Percentiles rank a stretch among this genome's conserved stretches.
Evolutionary conservation across 2,329 filamentous ascomycete species (phyloP).

Genomic region (Fusarium decemcellulare): DNA sequence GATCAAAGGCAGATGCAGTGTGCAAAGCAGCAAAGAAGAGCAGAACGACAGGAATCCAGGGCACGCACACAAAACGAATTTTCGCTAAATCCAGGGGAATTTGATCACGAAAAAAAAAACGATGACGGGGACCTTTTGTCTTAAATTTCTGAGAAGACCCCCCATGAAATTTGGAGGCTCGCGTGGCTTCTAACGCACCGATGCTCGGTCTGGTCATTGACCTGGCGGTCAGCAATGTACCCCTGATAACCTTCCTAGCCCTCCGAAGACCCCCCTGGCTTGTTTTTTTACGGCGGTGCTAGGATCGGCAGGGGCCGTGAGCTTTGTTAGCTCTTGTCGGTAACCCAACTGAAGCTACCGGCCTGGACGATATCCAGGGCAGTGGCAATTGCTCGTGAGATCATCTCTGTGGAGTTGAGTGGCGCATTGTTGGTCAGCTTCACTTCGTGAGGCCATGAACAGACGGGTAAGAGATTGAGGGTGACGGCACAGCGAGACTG

Average conservation of each 20-base stretch:
- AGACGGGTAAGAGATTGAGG: conserved; percentile 9
- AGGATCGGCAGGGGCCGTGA: conserved; percentile 48
- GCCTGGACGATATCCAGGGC: conserved; percentile 22
- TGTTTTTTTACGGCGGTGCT: conserved; percentile 33
- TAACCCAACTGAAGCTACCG: conserved; percentile 34
- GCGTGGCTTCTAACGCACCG: conserved; percentile 39
- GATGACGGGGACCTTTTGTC: conserved; percentile 41
- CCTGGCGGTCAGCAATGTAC: conserved; percentile 40
- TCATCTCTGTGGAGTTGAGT: conserved; percentile 22
- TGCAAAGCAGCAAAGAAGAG: conserved; percentile 29
- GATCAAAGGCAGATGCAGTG: conserved; percentile 31
- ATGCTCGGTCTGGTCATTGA: conserved; percentile 38
- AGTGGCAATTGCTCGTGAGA: conserved; percentile 37
- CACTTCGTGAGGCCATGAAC: conserved; percentile 17
- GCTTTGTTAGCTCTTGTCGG: conserved; percentile 38
- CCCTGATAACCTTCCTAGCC: conserved; percentile 38
- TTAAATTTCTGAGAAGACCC: conserved; percentile 39
- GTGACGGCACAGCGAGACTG: conserved; percentile 12
- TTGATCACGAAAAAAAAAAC: conserved; percentile 36
- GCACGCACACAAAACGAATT: conserved; percentile 36
- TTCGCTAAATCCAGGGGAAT: conserved; percentile 37
- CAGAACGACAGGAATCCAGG: conserved; percentile 39
- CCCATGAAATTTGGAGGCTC: conserved; percentile 39
- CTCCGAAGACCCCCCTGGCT: conserved; percentile 38
- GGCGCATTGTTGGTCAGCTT: conserved; percentile 14